A percentile compares a stretch with the other conserved stretches of the same genome.
phyloP scores from a whole-genome alignment of 768 basidiomycete genomes.

The Mycena albidolilacea region DNA sequence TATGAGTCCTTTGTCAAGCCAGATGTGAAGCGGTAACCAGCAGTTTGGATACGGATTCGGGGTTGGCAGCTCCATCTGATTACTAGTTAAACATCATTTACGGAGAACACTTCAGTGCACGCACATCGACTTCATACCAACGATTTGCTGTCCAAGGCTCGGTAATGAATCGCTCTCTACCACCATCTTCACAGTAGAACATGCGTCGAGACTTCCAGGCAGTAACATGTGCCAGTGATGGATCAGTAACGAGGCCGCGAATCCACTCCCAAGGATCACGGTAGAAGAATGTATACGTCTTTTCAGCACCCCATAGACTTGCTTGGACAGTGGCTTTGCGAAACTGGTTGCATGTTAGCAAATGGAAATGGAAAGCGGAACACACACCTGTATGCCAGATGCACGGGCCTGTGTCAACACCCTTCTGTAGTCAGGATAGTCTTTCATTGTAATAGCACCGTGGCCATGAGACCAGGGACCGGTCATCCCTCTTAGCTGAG shows the following conservation, averaged over 20 bases:
- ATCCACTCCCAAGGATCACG: conserved; percentile 14
- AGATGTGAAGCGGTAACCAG: background rate
- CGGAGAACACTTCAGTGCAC: background rate
- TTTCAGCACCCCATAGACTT: background rate
- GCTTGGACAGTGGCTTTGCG: background rate
- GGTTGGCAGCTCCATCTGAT: background rate
- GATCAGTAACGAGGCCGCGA: background rate
- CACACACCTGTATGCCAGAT: background rate
- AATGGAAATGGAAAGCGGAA: too few relatives aligned
- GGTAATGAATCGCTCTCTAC: background rate
- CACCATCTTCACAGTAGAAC: background rate
- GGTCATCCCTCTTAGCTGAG: background rate
- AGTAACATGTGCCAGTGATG: background rate
- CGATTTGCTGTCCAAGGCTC: background rate
- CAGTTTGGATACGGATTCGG: background rate
- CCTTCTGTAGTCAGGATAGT: background rate
- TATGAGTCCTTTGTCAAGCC: conserved; percentile 1
- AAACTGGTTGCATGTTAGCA: background rate
- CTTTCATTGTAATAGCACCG: background rate
- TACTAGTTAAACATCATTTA: background rate
- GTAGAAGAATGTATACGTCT: background rate
- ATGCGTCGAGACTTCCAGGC: background rate
- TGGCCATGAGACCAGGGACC: background rate
- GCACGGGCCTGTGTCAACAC: background rate
- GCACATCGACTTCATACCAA: background rate